Evolutionary conservation across 495 filamentous ascomycete species (phyloP), one percentile per base, ranked within the genome.

Genomic region (Xylaria grammica): DNA sequence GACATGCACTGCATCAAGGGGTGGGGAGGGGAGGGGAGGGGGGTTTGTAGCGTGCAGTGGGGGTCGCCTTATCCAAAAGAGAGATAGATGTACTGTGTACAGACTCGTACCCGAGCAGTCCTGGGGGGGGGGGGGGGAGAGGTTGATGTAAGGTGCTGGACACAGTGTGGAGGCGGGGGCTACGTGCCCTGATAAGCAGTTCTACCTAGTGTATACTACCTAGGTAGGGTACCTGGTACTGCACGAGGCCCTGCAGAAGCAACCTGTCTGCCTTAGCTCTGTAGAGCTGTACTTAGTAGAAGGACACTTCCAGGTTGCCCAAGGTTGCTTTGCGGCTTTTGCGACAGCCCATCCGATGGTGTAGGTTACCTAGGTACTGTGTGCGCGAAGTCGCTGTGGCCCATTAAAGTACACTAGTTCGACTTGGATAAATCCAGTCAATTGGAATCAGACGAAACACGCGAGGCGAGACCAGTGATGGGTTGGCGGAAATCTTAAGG

Each of bases 181-280:
- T 19, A 29, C 26, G 32, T 22, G 36, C 53, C n/a, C 22, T 56
- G 34, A 22, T 22, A 20, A 38, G 54, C 29, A 55, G 34, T 29
- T 19, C 53, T 11, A 32, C 52, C 20, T 27, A n/a, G n/a, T n/a
- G n/a, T n/a, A n/a, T n/a, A n/a, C n/a, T n/a, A n/a, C n/a, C n/a
- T n/a, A n/a, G n/a, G n/a, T n/a, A 34, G 38, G 54, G 26, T 30
- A 42, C 38, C 26, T n/a, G 22, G 22, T 20, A 15, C 50, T 45
- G 48, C 59, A 62, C 46, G 48, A 42, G 59, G 60, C 45, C 26
- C 60, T 62, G 60, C 60, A 62, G 50, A 24, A 53, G 26, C 50
- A 34, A 53, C 40, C 40, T 42, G 17, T 3, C 3, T 9, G 15
- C 17, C 34, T 36, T 44, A 30, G 56, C 36, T 19, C 17, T 42